phyloP scores from a whole-genome alignment of 331 rosid genomes.

The Erythrophleum ivorense region DNA sequence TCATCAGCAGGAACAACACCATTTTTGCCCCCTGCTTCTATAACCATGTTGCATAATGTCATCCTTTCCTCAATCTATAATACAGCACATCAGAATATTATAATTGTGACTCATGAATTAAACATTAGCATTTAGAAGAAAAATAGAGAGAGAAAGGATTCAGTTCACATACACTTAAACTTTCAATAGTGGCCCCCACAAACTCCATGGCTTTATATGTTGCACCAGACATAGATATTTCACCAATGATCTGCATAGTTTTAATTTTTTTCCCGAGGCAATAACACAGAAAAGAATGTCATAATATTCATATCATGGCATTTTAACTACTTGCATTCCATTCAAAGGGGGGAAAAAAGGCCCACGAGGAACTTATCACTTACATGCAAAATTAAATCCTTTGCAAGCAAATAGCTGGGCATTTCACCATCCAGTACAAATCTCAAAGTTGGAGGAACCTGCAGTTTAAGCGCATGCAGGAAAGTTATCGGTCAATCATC shows the following conservation, averaged over 20 bases:
- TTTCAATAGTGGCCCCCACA: slow-evolving; percentile 77
- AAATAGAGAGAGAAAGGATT: background rate
- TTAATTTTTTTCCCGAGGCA: slow-evolving; percentile 28
- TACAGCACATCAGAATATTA: slow-evolving; percentile 20
- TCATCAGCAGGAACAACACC: slow-evolving; percentile 80
- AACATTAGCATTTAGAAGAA: slow-evolving; percentile 6
- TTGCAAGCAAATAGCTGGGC: slow-evolving; percentile 88
- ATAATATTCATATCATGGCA: background rate
- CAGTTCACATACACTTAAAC: slow-evolving; percentile 61
- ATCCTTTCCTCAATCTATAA: slow-evolving; percentile 89
- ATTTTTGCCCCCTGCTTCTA: slow-evolving; percentile 94
- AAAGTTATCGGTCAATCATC: background rate
- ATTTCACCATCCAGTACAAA: slow-evolving; percentile 85
- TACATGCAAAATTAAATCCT: slow-evolving; percentile 89
- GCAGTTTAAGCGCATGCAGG: slow-evolving; percentile 36
- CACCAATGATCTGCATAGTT: slow-evolving; percentile 75
- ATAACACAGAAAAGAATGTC: slow-evolving; percentile 21
- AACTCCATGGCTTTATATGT: slow-evolving; percentile 95
- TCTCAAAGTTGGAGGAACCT: slow-evolving; percentile 90
- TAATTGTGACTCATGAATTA: background rate
- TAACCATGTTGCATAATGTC: slow-evolving; percentile 94
- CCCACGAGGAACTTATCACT: slow-evolving; percentile 38
- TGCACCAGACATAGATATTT: slow-evolving; percentile 89
- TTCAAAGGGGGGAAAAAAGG: slow-evolving; percentile 8
- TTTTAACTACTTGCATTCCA: background rate